Conservation (phyloP, 345 rosid genomes). For the Eucalyptus sp. region DNA sequence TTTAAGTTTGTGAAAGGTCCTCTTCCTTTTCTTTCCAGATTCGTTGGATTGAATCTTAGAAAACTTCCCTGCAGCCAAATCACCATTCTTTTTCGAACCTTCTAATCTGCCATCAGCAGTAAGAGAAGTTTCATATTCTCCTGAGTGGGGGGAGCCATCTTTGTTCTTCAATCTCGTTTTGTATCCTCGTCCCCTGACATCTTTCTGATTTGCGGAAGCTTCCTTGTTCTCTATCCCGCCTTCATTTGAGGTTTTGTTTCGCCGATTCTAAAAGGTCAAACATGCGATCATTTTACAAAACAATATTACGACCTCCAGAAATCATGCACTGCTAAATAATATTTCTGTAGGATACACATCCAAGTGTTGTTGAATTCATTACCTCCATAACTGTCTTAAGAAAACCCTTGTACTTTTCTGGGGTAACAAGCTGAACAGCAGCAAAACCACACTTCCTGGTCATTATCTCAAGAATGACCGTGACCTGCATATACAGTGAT, state of each 20-base stretch:
- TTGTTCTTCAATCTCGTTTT: not conserved
- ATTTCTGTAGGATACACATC: not conserved
- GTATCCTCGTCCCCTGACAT: not conserved
- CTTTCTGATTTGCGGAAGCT: not conserved
- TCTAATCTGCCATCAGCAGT: not conserved
- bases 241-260: conserved; percentile 44
- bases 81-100: not conserved
- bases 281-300: not conserved
- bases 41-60: not conserved
- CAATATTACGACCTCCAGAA: not conserved
- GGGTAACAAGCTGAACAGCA: conserved; percentile 49
- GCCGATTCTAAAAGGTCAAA: conserved; percentile 50
- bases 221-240: not conserved
- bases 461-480: conserved; percentile 75
- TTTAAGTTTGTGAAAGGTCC: not conserved
- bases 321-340: not conserved
- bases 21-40: not conserved
- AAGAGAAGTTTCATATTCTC: not conserved
- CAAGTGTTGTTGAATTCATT: not conserved
- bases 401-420: conserved; percentile 65
- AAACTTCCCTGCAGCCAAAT: not conserved
- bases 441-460: conserved; percentile 75
- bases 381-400: conserved; percentile 76
- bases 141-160: not conserved
- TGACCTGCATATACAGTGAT: conserved; percentile 35